phyloP scores from a whole-genome alignment of 371 early-diverging fungal genomes.

The Actinomortierella ambigua region DNA sequence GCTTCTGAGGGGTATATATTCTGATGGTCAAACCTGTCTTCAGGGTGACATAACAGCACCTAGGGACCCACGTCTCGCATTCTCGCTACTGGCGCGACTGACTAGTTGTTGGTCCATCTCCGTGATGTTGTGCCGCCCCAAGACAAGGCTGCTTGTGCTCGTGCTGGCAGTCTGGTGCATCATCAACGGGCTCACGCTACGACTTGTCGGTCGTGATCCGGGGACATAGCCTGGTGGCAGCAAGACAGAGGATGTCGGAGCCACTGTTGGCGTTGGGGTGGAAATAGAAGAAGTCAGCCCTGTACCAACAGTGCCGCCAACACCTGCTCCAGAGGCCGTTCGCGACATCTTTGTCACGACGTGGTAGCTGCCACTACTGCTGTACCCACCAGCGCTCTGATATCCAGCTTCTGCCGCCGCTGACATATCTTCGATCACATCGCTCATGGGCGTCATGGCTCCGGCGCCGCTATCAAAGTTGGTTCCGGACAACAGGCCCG shows the following conservation, averaged over 20 bases:
- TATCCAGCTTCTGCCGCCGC: constrained; percentile 38
- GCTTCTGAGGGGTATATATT: too few species aligned
- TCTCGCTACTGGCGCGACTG: constrained; percentile 36
- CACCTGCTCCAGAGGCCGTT: too few species aligned
- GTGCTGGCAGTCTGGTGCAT: constrained; percentile 25
- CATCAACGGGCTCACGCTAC: constrained; percentile 31
- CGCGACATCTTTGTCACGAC: too few species aligned
- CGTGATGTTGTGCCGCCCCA: constrained; percentile 37
- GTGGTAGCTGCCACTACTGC: too few species aligned
- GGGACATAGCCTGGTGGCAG: constrained; percentile 1
- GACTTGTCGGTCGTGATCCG: not conserved
- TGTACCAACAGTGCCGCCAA: too few species aligned
- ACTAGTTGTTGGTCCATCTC: constrained; percentile 41
- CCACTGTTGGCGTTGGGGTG: too few species aligned
- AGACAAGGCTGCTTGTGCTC: constrained; percentile 35
- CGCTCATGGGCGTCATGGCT: constrained; percentile 34
- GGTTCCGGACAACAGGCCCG: constrained; percentile 29
- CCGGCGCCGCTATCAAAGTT: constrained; percentile 35
- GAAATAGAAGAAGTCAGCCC: too few species aligned
- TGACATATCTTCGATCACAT: constrained; percentile 23
- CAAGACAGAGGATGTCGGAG: too few species aligned
- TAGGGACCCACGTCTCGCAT: constrained; percentile 22
- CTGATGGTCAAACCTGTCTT: too few species aligned
- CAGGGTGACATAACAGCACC: constrained; percentile 34
- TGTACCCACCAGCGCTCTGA: constrained; percentile 12